phyloP scores from a whole-genome alignment of 75 land plant genomes.

The Cunninghamia lanceolata region DNA sequence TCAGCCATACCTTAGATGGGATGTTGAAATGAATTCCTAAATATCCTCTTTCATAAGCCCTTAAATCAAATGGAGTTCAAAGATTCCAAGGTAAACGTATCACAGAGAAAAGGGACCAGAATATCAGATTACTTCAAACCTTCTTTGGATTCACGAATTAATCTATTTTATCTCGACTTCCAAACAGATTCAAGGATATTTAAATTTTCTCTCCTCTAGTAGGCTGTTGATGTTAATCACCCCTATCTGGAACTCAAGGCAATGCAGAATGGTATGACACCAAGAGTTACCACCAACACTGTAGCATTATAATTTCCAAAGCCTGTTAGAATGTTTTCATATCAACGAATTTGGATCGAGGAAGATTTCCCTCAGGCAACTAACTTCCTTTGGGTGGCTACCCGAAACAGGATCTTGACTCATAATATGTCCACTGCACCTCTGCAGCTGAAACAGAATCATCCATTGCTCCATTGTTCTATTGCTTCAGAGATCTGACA shows the following conservation, averaged over 20 bases:
- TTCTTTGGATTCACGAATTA: neutral
- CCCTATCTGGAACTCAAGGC: neutral
- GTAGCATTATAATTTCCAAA: neutral
- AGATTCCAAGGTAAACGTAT: neutral
- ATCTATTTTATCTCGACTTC: neutral
- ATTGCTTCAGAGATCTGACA: neutral
- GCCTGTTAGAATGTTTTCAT: neutral
- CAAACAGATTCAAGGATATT: neutral
- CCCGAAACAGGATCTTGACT: neutral
- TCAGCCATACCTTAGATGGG: neutral
- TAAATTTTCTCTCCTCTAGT: neutral
- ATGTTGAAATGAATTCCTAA: neutral
- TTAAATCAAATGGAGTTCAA: neutral
- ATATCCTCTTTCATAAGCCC: neutral
- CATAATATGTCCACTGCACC: neutral
- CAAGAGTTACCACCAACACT: neutral
- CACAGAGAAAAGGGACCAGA: neutral
- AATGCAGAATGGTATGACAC: neutral
- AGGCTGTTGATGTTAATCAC: neutral
- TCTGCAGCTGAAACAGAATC: neutral
- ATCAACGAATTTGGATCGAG: neutral
- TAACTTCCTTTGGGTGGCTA: neutral
- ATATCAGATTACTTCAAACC: neutral
- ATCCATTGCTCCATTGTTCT: neutral
- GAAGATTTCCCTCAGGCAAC: neutral